Conservation (phyloP, 176 grass and related monocot species). For the Phragmites australis region DNA sequence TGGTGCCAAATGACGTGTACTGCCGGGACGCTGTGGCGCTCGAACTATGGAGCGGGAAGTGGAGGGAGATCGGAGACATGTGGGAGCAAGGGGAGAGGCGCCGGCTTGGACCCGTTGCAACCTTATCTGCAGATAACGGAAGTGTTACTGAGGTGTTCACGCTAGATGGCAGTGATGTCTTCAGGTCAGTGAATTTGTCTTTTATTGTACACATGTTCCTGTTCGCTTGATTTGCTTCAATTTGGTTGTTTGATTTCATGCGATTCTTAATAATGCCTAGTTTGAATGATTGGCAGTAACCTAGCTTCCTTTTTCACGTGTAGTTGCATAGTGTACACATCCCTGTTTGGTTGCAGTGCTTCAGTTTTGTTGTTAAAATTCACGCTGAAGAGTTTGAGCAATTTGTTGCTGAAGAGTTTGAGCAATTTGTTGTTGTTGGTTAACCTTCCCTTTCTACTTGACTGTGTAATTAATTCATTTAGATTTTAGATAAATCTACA, state of each 20-base stretch:
- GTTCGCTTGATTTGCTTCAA: not conserved
- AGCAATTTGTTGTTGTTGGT: not conserved
- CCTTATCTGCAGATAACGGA: conserved; percentile 57
- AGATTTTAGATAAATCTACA: not conserved
- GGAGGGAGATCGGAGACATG: conserved; percentile 80
- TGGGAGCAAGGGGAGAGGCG: conserved; percentile 75
- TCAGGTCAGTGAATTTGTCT: conserved; percentile 55
- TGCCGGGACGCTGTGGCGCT: conserved; percentile 74
- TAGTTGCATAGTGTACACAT: not conserved
- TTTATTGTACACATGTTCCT: conserved; percentile 1
- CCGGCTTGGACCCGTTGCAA: conserved; percentile 57
- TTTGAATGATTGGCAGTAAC: not conserved
- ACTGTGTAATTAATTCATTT: not conserved
- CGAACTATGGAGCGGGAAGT: conserved; percentile 63
- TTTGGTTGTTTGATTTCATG: not conserved
- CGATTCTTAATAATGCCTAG: not conserved
- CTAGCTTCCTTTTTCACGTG: not conserved
- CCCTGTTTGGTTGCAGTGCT: conserved; percentile 22
- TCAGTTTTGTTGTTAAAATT: not conserved
- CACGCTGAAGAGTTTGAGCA: not conserved
- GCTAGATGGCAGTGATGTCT: conserved; percentile 61
- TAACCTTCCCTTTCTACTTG: not conserved
- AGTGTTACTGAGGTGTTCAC: conserved; percentile 64
- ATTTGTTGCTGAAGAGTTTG: not conserved
- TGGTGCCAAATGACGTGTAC: conserved; percentile 75